A percentile compares a stretch with the other conserved stretches of the same genome.
Evolutionary conservation across 1,139 yeast species (phyloP).

Genomic region (Yamadazyma siamensis): DNA sequence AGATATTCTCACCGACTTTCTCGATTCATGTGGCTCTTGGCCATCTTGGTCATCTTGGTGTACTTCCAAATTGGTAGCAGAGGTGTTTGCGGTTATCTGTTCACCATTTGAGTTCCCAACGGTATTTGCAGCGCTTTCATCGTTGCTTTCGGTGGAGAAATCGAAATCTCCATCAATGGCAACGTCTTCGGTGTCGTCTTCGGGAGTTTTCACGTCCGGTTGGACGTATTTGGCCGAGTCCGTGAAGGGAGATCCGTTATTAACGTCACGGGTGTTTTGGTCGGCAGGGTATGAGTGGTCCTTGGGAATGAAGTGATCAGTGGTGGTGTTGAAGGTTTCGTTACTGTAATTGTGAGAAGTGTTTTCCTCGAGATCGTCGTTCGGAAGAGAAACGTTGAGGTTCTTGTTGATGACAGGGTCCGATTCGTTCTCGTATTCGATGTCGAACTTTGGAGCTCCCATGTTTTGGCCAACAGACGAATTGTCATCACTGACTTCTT

Average conservation of each 20-base stretch:
- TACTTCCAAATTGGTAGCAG: conserved; percentile 13
- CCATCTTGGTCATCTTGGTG: conserved; percentile 2
- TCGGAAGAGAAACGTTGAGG: conserved; percentile 13
- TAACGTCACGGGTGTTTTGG: conserved; percentile 4
- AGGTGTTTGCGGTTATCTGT: conserved; percentile 16
- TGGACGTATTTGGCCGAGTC: conserved; percentile 9
- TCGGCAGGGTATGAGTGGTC: conserved; percentile 1
- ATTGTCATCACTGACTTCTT: conserved; percentile 15
- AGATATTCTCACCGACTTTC: conserved; percentile 34
- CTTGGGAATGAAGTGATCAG: conserved; percentile 10
- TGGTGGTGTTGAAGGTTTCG: conserved; percentile 7
- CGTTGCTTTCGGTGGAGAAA: conserved; percentile 20
- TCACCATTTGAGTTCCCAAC: conserved; percentile 11
- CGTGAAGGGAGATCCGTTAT: conserved; percentile 12
- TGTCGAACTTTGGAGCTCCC: conserved; percentile 16
- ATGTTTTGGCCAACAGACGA: conserved; percentile 8
- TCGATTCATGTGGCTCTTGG: conserved; percentile 1
- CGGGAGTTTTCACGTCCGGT: neutral
- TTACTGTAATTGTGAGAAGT: conserved; percentile 1
- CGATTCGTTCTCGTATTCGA: conserved; percentile 30
- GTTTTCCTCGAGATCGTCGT: conserved; percentile 3
- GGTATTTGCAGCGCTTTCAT: conserved; percentile 13
- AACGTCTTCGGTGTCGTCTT: conserved; percentile 6
- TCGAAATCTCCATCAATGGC: conserved; percentile 27
- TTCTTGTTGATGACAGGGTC: conserved; percentile 15